Conservation (phyloP, 148 eudicot genomes). For the Bassia scoparia region DNA sequence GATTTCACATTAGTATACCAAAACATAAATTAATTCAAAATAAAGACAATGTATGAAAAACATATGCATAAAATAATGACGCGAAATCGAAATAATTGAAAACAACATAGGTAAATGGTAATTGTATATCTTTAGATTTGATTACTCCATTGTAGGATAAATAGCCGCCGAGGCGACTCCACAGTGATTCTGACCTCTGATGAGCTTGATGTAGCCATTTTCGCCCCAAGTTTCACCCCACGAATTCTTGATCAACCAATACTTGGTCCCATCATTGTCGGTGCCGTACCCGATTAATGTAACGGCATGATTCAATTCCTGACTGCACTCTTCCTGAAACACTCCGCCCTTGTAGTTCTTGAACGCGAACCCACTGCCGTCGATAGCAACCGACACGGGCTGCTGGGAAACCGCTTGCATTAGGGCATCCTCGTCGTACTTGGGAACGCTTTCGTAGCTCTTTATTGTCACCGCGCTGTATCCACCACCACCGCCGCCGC, state of each 20-base stretch:
- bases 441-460: slow-evolving; percentile 16
- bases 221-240: slow-evolving; percentile 44
- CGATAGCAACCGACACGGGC: slow-evolving; percentile 26
- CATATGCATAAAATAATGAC: too few species aligned
- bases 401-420: slow-evolving; percentile 30
- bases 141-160: too few species aligned
- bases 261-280: slow-evolving; percentile 9
- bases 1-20: too few species aligned
- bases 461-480: slow-evolving; percentile 23
- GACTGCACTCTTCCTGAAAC: slow-evolving; percentile 24
- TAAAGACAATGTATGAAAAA: too few species aligned
- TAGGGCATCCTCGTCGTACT: slow-evolving; percentile 25
- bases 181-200: slow-evolving; percentile 24
- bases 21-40: too few species aligned
- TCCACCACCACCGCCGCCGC: too few species aligned
- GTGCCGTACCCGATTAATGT: slow-evolving; percentile 35
- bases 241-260: slow-evolving; percentile 42
- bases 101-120: too few species aligned
- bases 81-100: too few species aligned
- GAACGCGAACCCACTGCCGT: slow-evolving; percentile 22
- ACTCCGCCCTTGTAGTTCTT: slow-evolving; percentile 25
- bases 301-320: slow-evolving; percentile 31
- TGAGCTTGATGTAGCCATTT: slow-evolving; percentile 32
- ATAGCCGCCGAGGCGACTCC: not conserved
- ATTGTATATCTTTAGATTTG: too few species aligned